Percentiles rank a stretch among this genome's conserved stretches.
Evolutionary conservation across 345 rosid species (phyloP).

Genomic region (Lepidium africanum): DNA sequence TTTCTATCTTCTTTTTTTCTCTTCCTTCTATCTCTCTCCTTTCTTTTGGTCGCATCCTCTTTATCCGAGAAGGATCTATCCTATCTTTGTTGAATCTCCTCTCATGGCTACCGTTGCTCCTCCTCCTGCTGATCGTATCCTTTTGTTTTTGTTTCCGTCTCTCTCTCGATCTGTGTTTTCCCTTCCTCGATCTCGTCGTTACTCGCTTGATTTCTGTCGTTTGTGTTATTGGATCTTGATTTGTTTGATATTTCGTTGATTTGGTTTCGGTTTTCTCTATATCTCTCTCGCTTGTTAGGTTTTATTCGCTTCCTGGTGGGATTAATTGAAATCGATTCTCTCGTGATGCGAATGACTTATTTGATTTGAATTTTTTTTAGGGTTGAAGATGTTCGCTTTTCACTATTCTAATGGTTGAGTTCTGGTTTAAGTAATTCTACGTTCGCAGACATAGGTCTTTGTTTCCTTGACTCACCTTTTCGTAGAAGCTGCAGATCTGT

Average conservation of each 20-base stretch:
- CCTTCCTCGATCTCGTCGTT: conserved; percentile 22
- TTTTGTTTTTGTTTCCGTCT: conserved; percentile 22
- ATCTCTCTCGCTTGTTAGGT: not conserved
- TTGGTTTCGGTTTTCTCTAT: not conserved
- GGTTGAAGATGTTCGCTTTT: not conserved
- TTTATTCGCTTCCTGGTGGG: not conserved
- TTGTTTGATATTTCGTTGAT: not conserved
- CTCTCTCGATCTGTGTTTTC: conserved; percentile 26
- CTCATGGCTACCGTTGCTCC: conserved; percentile 67
- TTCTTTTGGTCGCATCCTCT: conserved; percentile 22
- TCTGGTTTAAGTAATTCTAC: not conserved
- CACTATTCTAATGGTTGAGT: not conserved
- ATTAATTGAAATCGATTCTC: not conserved
- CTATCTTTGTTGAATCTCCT: not conserved
- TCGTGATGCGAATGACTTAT: not conserved
- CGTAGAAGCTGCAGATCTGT: conserved; percentile 68
- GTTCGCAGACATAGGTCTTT: not conserved
- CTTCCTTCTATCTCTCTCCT: not conserved
- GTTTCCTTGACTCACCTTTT: conserved; percentile 43
- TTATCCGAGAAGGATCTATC: conserved; percentile 30
- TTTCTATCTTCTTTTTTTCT: conserved; percentile 12
- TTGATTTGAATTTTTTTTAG: not conserved
- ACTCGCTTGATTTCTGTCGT: not conserved
- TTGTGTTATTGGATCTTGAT: conserved; percentile 4
- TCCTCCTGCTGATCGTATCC: conserved; percentile 76